Evolutionary conservation across 1,284 basidiomycete genomes (phyloP), one percentile per base, ranked within the genome.

Genomic region (Trichosporon sp.): DNA sequence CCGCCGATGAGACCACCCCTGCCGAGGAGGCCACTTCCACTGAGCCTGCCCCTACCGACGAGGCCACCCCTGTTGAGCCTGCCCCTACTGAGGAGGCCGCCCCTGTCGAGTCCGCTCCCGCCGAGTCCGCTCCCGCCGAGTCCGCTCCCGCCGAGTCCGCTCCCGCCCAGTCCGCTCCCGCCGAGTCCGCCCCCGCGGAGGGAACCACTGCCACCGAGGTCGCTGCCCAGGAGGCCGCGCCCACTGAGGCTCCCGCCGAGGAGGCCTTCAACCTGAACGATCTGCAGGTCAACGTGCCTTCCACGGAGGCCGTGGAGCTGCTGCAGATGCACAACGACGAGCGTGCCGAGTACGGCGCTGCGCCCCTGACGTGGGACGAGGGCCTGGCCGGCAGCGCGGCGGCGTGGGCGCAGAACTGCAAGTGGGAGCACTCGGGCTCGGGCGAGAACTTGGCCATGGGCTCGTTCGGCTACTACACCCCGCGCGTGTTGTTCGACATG

Each of bases 281-380:
- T 64, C 18, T 21, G 21, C 23, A 21, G 25, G 64, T 53, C 3
- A 21, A 31, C 31, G 71, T 71, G 35, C 51, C 65, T 23, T 62
- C 64, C 21, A 65, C 70, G 21, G 66, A 47, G 7, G 27, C 60
- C 38, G 34, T 62, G 8, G 63, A 60, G 18, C 60, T 76, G 32
- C 51, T 80, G 23, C 65, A 73, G 15, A 72, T 80, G 4, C 79
- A 81, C 75, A 80, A 80, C 71, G 58, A 72, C 34, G 73, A 78
- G 70, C 72, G 80, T 66, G 74, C 77, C 5, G 63, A 76, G 68
- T 78, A 77, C 63, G 70, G 75, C 29, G 58, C 69, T 3, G 7
- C 51, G 1, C 9, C 64, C 9, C 27, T 71, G 15, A 32, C 23
- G 27, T 73, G 72, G 72, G 58, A 67, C 66, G 62, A 68, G 31